These are phyloP conservation scores for Nematodospora anomalae DNA, from an alignment of 1,139 yeast species.

Conservation along the genomic window DNA sequence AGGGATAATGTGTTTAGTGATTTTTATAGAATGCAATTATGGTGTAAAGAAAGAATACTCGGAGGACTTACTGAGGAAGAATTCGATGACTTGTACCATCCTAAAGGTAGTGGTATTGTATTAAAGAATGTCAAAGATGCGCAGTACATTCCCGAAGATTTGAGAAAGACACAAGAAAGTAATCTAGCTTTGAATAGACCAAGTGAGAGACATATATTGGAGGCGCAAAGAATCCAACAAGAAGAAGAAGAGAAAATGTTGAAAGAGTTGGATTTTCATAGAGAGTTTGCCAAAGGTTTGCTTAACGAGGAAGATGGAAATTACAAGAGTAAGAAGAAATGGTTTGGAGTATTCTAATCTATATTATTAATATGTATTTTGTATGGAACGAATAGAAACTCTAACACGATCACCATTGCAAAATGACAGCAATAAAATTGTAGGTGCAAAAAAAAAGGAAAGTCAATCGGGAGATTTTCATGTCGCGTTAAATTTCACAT, in stretches of 20 bases:
- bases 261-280: constrained; percentile 50
- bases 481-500: too few relatives aligned
- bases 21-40: constrained; percentile 62
- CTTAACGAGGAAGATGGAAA: constrained; percentile 29
- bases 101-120: constrained; percentile 34
- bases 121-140: constrained; percentile 45
- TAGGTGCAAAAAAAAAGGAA: too few relatives aligned
- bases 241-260: constrained; percentile 67
- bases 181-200: constrained; percentile 63
- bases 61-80: constrained; percentile 60
- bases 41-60: constrained; percentile 47
- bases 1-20: constrained; percentile 72
- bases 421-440: too few relatives aligned
- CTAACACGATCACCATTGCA: too few relatives aligned
- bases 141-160: constrained; percentile 40
- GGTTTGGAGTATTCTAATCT: constrained; percentile 38
- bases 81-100: constrained; percentile 58
- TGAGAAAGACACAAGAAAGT: constrained; percentile 43
- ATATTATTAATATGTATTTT: neutral
- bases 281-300: constrained; percentile 28
- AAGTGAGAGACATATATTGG: constrained; percentile 68
- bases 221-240: constrained; percentile 72
- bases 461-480: too few relatives aligned
- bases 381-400: too few relatives aligned
- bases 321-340: constrained; percentile 23